These are phyloP conservation scores for Gyromitra esculenta DNA, from an alignment of 2,329 filamentous ascomycete genomes.

Conservation along the genomic window DNA sequence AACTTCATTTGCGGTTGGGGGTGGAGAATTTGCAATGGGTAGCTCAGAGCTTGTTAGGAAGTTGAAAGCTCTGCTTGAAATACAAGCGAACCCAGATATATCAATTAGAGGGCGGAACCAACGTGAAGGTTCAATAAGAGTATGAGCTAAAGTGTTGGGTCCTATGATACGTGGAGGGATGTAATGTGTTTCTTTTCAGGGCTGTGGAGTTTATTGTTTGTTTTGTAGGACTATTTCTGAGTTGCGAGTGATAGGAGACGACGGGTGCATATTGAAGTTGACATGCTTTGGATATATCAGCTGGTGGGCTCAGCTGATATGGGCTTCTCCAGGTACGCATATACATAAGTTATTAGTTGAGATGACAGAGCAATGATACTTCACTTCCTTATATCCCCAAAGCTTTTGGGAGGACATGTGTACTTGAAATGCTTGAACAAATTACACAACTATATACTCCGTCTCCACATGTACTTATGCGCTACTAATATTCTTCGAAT, in stretches of 20 bases:
- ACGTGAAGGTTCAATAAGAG: not conserved
- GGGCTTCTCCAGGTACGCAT: not conserved
- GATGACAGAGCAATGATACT: not conserved
- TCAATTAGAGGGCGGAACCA: not conserved
- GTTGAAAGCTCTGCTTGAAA: not conserved
- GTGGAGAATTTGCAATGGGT: not conserved
- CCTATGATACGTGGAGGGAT: not conserved
- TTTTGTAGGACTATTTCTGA: not conserved
- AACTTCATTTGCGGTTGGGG: not conserved
- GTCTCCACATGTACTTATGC: no score
- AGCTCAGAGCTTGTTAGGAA: not conserved
- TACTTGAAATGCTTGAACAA: no score
- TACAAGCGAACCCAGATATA: no score
- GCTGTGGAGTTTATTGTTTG: not conserved
- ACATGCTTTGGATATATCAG: not conserved
- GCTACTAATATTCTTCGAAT: no score
- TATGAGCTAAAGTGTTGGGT: not conserved
- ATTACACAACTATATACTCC: no score
- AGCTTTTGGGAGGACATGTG: no score
- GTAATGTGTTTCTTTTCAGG: not conserved
- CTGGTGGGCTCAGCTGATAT: not conserved
- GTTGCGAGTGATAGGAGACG: constrained; percentile 10
- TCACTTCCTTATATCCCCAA: not conserved
- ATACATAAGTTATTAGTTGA: not conserved
- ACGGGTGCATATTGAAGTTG: not conserved